A percentile compares a stretch with the other conserved stretches of the same genome.
Evolutionary conservation across 768 basidiomycete species (phyloP).

Genomic region (Suillus tomentosus): DNA sequence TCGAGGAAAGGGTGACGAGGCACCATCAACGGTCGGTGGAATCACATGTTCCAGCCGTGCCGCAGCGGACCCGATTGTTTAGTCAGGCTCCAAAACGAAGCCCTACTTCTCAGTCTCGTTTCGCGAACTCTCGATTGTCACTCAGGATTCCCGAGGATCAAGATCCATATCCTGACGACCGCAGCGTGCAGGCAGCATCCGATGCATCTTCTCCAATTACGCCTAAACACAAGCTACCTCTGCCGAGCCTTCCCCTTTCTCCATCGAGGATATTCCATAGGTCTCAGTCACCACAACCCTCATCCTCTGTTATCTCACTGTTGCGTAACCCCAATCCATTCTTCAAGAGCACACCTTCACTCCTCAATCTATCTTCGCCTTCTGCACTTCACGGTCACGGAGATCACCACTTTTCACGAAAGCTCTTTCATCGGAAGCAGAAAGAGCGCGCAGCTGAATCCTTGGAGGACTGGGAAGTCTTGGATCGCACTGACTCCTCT

Average conservation of each 20-base stretch:
- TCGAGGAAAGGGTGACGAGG: constrained; percentile 43
- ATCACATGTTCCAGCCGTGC: constrained; percentile 19
- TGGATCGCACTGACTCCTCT: constrained; percentile 31
- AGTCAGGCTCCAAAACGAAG: constrained; percentile 30
- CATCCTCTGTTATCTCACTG: constrained; percentile 36
- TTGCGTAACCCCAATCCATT: constrained; percentile 37
- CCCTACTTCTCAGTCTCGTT: constrained; percentile 32
- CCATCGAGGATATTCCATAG: constrained; percentile 35
- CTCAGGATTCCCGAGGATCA: constrained; percentile 35
- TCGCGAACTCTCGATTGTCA: constrained; percentile 35
- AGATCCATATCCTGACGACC: constrained; percentile 35
- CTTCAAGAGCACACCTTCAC: constrained; percentile 36
- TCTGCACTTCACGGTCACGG: constrained; percentile 29
- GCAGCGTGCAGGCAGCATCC: constrained; percentile 30
- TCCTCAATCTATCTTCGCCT: constrained; percentile 31
- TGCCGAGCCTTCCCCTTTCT: constrained; percentile 32
- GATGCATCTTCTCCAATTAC: constrained; percentile 35
- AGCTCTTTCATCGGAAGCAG: constrained; percentile 37
- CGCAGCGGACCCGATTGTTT: constrained; percentile 33
- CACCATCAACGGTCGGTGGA: constrained; percentile 37
- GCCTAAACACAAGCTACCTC: constrained; percentile 31
- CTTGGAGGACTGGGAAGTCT: constrained; percentile 36
- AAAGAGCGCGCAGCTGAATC: constrained; percentile 36
- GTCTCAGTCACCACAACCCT: constrained; percentile 36
- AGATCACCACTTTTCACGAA: constrained; percentile 31